Base-by-base conservation (phyloP, 345 rosid species). In the Citrus trifoliata region DNA sequence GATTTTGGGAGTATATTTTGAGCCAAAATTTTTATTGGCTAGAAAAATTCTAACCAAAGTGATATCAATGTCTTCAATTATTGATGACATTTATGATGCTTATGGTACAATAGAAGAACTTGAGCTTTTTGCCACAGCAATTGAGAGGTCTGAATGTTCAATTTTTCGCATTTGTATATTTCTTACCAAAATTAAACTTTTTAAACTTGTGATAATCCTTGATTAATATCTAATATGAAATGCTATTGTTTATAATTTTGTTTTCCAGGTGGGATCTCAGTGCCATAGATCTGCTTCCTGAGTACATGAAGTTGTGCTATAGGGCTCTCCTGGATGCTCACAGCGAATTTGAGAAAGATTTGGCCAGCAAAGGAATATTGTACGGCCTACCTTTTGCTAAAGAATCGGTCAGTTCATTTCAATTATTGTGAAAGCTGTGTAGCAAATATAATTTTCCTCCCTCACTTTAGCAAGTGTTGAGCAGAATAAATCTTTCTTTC, bases 31-130 rank as follows among this genome's bases (percentile, higher is more conserved):
- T 21, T n/a, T 42, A 1, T 24, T 72, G 5, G 76, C 74, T 3
- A 78, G 90, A 51, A 76, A 12, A 13, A 33, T 81, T 0, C 1
- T 80, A 0, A 68, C 88, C 30, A 82, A 82, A 83, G 76, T 83
- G 0, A 70, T 74, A 24, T 80, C 73, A 4, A 28, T 80, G 42
- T 2, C 59, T 9, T 65, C 82, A 0, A 32, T 85, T 22, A 53
- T 83, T 0, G 80, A 87, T 7, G 80, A 80, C 35, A 77, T 70
- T 1, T 86, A 67, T 32, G 85, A 87, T 70, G 82, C 30, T 1
- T 80, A 80, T 74, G 89, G 78, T 9, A 82, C 82, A 24, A 5
- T 24, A 16, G 81, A 88, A 18, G 88, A 85, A 48, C 77, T 83
- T 35, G 67, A 65, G n/a, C 74, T 68, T 25, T 81, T 82, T 27